These are phyloP conservation scores for Trametes hirsuta DNA, from an alignment of 1,284 basidiomycete genomes.

Conservation along the genomic window DNA sequence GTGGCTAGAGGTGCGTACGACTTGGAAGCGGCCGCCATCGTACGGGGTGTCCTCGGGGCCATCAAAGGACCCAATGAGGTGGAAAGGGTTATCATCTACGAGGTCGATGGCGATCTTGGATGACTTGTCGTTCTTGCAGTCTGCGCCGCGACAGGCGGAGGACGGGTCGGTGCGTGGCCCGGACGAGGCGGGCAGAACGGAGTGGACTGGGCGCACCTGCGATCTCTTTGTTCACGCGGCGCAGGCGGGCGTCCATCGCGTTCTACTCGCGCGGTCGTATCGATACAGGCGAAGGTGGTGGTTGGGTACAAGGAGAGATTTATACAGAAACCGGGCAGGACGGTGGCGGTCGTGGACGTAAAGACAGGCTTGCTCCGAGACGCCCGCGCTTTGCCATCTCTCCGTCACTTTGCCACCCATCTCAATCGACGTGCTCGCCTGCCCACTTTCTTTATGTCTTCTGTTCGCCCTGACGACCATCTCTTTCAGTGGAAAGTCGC, in stretches of 20 bases:
- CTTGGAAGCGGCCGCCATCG: constrained; percentile 90
- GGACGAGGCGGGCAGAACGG: not conserved
- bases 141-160: constrained; percentile 41
- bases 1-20: constrained; percentile 58
- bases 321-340: constrained; percentile 4
- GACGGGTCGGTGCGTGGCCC: constrained; percentile 1
- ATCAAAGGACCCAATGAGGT: constrained; percentile 88
- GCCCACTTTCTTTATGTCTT: too few relatives aligned
- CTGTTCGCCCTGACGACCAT: too few relatives aligned
- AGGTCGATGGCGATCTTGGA: constrained; percentile 86
- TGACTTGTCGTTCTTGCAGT: constrained; percentile 93
- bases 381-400: not conserved
- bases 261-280: not conserved
- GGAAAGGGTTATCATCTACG: constrained; percentile 86
- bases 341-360: constrained; percentile 5
- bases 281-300: constrained; percentile 9
- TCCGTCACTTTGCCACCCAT: too few relatives aligned
- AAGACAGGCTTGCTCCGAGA: constrained; percentile 2
- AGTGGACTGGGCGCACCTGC: constrained; percentile 54
- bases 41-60: constrained; percentile 95
- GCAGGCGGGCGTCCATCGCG: constrained; percentile 81
- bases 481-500: too few relatives aligned
- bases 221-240: constrained; percentile 93
- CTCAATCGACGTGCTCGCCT: too few relatives aligned
- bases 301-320: constrained; percentile 4